Evolutionary conservation across 768 basidiomycete species (phyloP), one percentile per base, ranked within the genome.

Genomic region (Rhodocollybia butyracea): DNA sequence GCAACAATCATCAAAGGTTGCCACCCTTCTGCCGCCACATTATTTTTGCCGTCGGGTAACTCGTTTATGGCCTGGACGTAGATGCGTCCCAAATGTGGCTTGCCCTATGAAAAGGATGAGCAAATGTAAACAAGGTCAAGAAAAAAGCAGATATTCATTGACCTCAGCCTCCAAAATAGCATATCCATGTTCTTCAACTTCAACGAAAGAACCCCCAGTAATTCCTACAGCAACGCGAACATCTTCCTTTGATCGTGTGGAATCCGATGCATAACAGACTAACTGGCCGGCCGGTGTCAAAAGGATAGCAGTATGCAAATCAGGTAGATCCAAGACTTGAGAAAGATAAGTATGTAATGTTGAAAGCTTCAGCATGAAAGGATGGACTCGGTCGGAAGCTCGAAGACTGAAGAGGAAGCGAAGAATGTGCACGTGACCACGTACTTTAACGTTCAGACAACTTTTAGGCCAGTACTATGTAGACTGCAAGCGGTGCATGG

Each of bases 151-250:
- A 47, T n/a, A 8, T 12, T 19, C 39, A 43, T 11, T 61, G n/a
- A 89, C 89, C 80, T 91, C 89, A 66, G 85, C 85, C 57, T 91
- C 89, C 3, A 84, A 85, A 83, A 86, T 87, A 17, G 86, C 88
- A 42, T 76, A 73, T 10, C 81, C 84, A 43, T 84, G 76, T 22
- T 80, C 83, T 57, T 74, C 77, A 26, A 84, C 88, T 69, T 91
- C 89, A 48, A 82, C 82, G 89, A 90, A 92, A 31, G 89, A 76
- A 66, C 91, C 89, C 10, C 82, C 81, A 39, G 83, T 82, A 29
- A 92, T 70, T 15, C 89, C 89, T 7, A 85, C 86, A 26, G 86
- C 72, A 40, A 91, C 80, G 51, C 86, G 81, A 43, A 91, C 78
- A 51, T 88, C 84, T 62, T 91, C 89, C 70, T 90, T 91, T 26